phyloP scores from a whole-genome alignment of 257 asterid species.

The Prunella vulgaris region DNA sequence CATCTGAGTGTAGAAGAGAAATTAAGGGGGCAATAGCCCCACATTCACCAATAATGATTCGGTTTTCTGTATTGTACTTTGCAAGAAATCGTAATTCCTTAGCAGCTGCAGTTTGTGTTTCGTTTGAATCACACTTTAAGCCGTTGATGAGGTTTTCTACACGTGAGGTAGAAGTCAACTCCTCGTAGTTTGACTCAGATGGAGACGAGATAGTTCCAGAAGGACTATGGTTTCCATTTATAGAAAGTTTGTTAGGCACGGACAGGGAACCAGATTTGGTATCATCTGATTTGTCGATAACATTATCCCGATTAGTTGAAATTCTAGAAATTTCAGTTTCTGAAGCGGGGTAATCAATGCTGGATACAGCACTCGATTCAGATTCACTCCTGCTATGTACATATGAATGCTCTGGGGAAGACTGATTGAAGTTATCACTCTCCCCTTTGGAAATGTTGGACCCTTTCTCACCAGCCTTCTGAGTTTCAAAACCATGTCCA shows the following conservation, averaged over 20 bases:
- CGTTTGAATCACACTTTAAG: conserved; percentile 49
- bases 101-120: conserved; percentile 67
- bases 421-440: conserved; percentile 43
- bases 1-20: conserved; percentile 52
- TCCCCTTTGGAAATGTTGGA: conserved; percentile 30
- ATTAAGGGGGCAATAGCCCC: conserved; percentile 83
- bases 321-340: conserved; percentile 49
- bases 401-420: conserved; percentile 71
- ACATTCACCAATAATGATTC: conserved; percentile 59
- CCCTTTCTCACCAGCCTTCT: conserved; percentile 37
- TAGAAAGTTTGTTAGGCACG: conserved; percentile 27
- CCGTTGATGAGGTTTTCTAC: conserved; percentile 58
- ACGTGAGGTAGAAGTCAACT: conserved; percentile 50
- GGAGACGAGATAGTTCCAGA: neutral
- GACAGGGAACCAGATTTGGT: conserved; percentile 17
- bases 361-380: conserved; percentile 76
- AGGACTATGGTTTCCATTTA: conserved; percentile 35
- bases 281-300: conserved; percentile 38
- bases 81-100: conserved; percentile 74
- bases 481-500: conserved; percentile 25
- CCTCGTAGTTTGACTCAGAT: conserved; percentile 39
- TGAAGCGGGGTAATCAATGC: conserved; percentile 55
- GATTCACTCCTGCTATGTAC: conserved; percentile 93
- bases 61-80: conserved; percentile 72
- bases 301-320: conserved; percentile 37